These are phyloP conservation scores for Arabis hirsuta DNA, from an alignment of 345 rosid species.

Conservation along the genomic window DNA sequence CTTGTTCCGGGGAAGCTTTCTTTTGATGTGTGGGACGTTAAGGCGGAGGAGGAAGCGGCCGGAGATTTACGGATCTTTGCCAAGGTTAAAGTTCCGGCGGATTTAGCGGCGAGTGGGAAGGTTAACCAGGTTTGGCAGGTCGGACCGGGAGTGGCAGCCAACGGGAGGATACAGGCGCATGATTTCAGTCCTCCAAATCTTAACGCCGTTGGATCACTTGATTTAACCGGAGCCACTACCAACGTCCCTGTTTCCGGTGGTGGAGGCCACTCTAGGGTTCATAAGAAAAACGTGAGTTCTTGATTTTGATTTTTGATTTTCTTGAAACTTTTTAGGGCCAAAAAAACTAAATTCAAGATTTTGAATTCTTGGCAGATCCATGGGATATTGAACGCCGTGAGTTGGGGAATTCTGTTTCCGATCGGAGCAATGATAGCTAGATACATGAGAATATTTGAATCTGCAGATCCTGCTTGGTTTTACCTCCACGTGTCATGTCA, in stretches of 20 bases:
- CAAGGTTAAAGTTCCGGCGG: constrained; percentile 69
- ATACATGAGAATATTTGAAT: constrained; percentile 40
- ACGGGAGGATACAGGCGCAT: constrained; percentile 44
- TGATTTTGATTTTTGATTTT: not conserved
- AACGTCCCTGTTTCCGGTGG: constrained; percentile 34
- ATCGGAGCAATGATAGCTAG: constrained; percentile 48
- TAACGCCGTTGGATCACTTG: constrained; percentile 44
- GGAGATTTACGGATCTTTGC: constrained; percentile 63
- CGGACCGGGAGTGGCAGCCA: constrained; percentile 51
- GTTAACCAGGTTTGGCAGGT: constrained; percentile 90
- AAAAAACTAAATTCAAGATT: not conserved
- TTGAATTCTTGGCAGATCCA: constrained; percentile 34
- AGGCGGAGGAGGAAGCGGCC: constrained; percentile 52
- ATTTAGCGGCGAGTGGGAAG: constrained; percentile 49
- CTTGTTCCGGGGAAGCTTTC: constrained; percentile 49
- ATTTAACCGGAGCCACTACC: constrained; percentile 43
- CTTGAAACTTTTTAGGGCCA: not conserved
- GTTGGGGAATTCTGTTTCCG: constrained; percentile 52
- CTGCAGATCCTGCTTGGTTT: constrained; percentile 50
- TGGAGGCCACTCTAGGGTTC: constrained; percentile 45
- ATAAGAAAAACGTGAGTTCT: constrained; percentile 62
- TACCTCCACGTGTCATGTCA: constrained; percentile 47
- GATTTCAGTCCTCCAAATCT: constrained; percentile 43
- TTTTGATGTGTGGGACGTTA: constrained; percentile 70
- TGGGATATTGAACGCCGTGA: constrained; percentile 49